A percentile compares a stretch with the other conserved stretches of the same genome.
Evolutionary conservation across 1,139 yeast genomes (phyloP).

Genomic region (Arxiozyma telluris): DNA sequence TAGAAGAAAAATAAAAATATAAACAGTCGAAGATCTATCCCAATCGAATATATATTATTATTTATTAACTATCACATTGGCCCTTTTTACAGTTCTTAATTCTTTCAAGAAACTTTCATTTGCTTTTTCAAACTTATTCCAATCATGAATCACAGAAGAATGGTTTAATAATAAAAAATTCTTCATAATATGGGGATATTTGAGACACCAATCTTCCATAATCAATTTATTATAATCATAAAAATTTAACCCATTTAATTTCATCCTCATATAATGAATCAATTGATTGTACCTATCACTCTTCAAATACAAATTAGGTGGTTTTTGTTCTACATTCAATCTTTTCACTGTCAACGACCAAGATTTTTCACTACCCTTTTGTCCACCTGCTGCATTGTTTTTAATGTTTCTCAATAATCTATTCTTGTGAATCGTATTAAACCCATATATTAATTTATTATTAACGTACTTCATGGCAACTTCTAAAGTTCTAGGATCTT

Average conservation of each 20-base stretch:
- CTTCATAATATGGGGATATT: slow-evolving; percentile 26
- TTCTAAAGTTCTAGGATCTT: slow-evolving; percentile 27
- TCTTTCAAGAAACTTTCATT: slow-evolving; percentile 14
- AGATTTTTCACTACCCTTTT: slow-evolving; percentile 9
- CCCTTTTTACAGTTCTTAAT: slow-evolving; percentile 17
- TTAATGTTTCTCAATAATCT: slow-evolving; percentile 16
- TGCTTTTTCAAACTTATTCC: slow-evolving; percentile 20
- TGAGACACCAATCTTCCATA: background rate
- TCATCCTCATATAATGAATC: background rate
- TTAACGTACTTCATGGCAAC: slow-evolving; percentile 35
- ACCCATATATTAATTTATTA: slow-evolving; percentile 35
- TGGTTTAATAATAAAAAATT: slow-evolving; percentile 23
- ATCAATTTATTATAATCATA: slow-evolving; percentile 9
- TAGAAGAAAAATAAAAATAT: no score
- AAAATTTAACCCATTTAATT: slow-evolving; percentile 5
- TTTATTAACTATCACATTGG: background rate
- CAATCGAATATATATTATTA: no score
- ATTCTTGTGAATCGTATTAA: slow-evolving; percentile 24
- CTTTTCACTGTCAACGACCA: slow-evolving; percentile 10
- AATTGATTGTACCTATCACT: slow-evolving; percentile 21
- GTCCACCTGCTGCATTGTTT: slow-evolving; percentile 5
- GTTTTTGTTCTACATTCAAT: background rate
- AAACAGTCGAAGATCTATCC: no score
- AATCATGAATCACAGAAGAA: slow-evolving; percentile 12
- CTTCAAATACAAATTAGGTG: slow-evolving; percentile 24